These are phyloP conservation scores for Plantago major DNA, from an alignment of 257 asterid genomes.

Conservation along the genomic window DNA sequence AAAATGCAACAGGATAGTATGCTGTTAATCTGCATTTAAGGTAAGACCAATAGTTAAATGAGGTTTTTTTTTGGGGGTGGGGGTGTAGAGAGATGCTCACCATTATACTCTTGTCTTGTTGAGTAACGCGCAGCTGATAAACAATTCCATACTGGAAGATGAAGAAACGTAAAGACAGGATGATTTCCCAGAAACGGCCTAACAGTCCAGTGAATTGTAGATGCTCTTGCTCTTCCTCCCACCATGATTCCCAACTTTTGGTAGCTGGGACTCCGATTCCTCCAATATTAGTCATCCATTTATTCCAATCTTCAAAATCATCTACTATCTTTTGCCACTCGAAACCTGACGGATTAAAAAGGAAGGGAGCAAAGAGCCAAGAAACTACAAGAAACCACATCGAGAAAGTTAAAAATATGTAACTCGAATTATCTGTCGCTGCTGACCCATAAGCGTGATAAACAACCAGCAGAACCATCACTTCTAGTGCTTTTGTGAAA, in stretches of 20 bases:
- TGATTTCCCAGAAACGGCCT: slow-evolving; percentile 67
- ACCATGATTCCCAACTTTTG: slow-evolving; percentile 99
- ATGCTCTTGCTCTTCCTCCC: slow-evolving; percentile 96
- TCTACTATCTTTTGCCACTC: slow-evolving; percentile 99
- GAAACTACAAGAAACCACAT: slow-evolving; percentile 89
- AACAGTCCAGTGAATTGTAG: slow-evolving; percentile 59
- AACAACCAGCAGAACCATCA: slow-evolving; percentile 61
- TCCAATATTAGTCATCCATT: slow-evolving; percentile 77
- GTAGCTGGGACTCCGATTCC: slow-evolving; percentile 86
- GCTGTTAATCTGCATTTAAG: not conserved
- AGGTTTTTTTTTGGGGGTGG: too few species aligned
- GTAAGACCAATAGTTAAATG: not conserved
- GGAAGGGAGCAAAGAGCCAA: slow-evolving; percentile 90
- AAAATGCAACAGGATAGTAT: not conserved
- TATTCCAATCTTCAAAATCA: slow-evolving; percentile 87
- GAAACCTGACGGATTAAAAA: slow-evolving; percentile 91
- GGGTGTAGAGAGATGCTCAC: slow-evolving; percentile 33
- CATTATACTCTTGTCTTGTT: slow-evolving; percentile 48
- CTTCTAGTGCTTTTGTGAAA: slow-evolving; percentile 81
- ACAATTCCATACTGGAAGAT: slow-evolving; percentile 85
- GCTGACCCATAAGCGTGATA: slow-evolving; percentile 55
- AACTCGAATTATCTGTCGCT: slow-evolving; percentile 24
- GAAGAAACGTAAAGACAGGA: slow-evolving; percentile 75
- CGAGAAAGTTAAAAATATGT: slow-evolving; percentile 42
- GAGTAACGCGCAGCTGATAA: slow-evolving; percentile 72